Conservation (phyloP, 2,329 filamentous ascomycete species). For the Massarina eburnea region DNA sequence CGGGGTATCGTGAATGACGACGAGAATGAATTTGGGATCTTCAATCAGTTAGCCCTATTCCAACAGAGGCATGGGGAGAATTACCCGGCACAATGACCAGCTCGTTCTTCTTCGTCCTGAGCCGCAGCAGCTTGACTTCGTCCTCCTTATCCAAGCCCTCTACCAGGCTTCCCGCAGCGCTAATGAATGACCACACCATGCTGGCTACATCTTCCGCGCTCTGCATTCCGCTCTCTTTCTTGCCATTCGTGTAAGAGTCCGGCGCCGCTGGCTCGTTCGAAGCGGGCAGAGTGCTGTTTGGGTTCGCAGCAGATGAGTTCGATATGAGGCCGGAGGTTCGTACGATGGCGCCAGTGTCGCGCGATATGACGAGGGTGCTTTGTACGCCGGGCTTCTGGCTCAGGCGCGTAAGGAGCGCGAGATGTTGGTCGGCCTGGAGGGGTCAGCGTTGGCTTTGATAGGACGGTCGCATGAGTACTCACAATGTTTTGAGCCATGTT, state of each 20-base stretch:
- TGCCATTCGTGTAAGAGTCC: slow-evolving; percentile 36
- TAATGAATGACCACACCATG: slow-evolving; percentile 76
- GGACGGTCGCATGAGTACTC: slow-evolving; percentile 1
- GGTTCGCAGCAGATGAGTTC: slow-evolving; percentile 55
- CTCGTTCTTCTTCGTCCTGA: slow-evolving; percentile 84
- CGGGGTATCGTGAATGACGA: slow-evolving; percentile 81
- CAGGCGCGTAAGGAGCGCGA: slow-evolving; percentile 67
- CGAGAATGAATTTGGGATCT: slow-evolving; percentile 75
- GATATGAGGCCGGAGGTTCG: slow-evolving; percentile 72
- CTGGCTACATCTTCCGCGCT: slow-evolving; percentile 72
- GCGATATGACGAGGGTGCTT: slow-evolving; percentile 74
- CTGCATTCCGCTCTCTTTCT: slow-evolving; percentile 52
- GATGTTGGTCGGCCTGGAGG: slow-evolving; percentile 56
- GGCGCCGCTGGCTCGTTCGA: slow-evolving; percentile 28
- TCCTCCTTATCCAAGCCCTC: slow-evolving; percentile 75
- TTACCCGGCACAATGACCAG: slow-evolving; percentile 73
- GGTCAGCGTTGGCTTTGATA: slow-evolving; percentile 3
- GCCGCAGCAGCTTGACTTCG: slow-evolving; percentile 71
- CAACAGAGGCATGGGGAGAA: neutral
- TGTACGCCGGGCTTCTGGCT: slow-evolving; percentile 78
- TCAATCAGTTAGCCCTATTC: slow-evolving; percentile 15
- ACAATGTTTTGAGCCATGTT: slow-evolving; percentile 36
- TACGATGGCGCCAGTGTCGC: slow-evolving; percentile 70
- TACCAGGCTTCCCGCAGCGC: slow-evolving; percentile 68
- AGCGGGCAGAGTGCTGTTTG: slow-evolving; percentile 42